These are phyloP conservation scores for Colletotrichum tofieldiae DNA, from an alignment of 2,329 filamentous ascomycete species.

Conservation along the genomic window DNA sequence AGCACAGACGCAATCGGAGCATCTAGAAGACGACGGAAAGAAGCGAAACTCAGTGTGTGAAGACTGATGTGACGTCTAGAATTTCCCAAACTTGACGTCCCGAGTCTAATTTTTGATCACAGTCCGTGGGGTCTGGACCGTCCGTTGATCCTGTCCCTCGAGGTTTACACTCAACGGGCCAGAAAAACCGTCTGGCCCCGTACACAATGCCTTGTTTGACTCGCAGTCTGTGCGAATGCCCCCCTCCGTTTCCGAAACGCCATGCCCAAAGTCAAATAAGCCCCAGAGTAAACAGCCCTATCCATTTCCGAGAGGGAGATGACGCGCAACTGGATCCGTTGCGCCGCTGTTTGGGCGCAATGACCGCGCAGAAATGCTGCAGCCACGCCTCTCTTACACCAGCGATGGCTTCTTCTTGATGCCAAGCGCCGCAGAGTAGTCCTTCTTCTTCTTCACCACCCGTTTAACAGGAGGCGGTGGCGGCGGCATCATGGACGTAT, in stretches of 20 bases:
- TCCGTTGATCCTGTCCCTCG: neutral
- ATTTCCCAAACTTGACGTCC: constrained; percentile 14
- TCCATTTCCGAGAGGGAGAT: neutral
- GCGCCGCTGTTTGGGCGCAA: neutral
- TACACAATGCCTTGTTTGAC: neutral
- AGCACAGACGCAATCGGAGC: constrained; percentile 6
- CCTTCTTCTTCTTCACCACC: constrained; percentile 89
- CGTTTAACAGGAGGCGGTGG: constrained; percentile 79
- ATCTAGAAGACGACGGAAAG: constrained; percentile 3
- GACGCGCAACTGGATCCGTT: constrained; percentile 13
- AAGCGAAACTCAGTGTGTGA: neutral
- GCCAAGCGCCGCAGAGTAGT: constrained; percentile 80
- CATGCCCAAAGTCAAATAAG: constrained; percentile 13
- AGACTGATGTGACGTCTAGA: constrained; percentile 25
- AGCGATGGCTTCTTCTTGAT: constrained; percentile 87
- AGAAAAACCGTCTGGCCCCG: neutral
- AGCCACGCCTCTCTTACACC: constrained; percentile 54
- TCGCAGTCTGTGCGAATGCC: constrained; percentile 10
- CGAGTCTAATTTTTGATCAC: neutral
- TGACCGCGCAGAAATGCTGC: neutral
- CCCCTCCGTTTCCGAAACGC: constrained; percentile 22
- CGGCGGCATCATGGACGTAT: constrained; percentile 49
- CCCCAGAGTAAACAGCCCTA: neutral
- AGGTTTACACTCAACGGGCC: neutral
- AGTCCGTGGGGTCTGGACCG: neutral